Evolutionary conservation across 2,329 filamentous ascomycete genomes (phyloP).

Genomic region (Xylariaceae sp.): DNA sequence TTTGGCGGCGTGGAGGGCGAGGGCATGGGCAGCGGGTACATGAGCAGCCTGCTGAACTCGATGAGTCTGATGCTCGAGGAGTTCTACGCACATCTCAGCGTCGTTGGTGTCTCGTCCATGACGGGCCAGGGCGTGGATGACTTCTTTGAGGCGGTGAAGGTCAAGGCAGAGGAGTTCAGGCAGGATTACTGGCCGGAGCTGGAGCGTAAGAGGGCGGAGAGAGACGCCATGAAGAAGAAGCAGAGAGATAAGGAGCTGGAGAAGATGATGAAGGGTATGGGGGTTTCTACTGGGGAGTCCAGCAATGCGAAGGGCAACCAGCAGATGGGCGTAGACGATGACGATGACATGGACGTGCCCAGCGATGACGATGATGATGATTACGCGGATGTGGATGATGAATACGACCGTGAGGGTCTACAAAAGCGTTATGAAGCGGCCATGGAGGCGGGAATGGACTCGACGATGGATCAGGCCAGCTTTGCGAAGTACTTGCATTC

Average conservation of each 20-base stretch:
- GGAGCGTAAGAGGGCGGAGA: constrained; percentile 69
- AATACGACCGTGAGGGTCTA: constrained; percentile 60
- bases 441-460: constrained; percentile 54
- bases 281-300: constrained; percentile 33
- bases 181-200: constrained; percentile 89
- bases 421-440: constrained; percentile 75
- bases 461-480: constrained; percentile 51
- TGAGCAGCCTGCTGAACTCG: constrained; percentile 91
- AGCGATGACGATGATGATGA: constrained; percentile 52
- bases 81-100: constrained; percentile 90
- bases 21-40: constrained; percentile 82
- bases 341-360: constrained; percentile 44
- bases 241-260: constrained; percentile 77
- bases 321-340: constrained; percentile 38
- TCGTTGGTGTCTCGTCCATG: constrained; percentile 91
- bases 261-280: constrained; percentile 93
- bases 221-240: constrained; percentile 69
- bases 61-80: constrained; percentile 98
- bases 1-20: constrained; percentile 70
- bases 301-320: constrained; percentile 1
- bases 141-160: constrained; percentile 84
- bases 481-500: constrained; percentile 57
- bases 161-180: constrained; percentile 85
- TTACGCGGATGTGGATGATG: constrained; percentile 55
- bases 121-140: constrained; percentile 87